These are phyloP conservation scores for Hsuehochloa calcarea DNA, from an alignment of 176 grass and related monocot genomes.

Conservation along the genomic window DNA sequence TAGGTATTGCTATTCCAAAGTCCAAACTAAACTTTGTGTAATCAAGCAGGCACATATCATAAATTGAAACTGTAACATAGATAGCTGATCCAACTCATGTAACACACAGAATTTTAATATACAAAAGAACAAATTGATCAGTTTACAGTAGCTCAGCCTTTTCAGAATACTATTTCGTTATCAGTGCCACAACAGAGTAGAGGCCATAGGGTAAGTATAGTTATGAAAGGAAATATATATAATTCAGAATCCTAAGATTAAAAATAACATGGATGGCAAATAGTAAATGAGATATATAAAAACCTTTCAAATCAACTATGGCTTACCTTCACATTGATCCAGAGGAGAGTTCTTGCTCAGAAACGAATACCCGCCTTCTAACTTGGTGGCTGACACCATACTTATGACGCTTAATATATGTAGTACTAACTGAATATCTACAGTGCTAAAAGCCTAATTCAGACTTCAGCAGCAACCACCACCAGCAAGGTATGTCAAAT, in stretches of 20 bases:
- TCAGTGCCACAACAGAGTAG: not conserved
- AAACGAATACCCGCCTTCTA: conserved; percentile 40
- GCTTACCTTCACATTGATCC: conserved; percentile 49
- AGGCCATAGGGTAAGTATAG: not conserved
- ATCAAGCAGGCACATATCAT: conserved; percentile 16
- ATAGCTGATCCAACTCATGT: not conserved
- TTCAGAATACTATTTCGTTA: not conserved
- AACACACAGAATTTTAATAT: not conserved
- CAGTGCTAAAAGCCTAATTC: conserved; percentile 34
- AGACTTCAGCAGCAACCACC: conserved; percentile 55
- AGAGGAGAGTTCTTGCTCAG: conserved; percentile 39
- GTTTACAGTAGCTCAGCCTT: not conserved
- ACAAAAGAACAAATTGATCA: not conserved
- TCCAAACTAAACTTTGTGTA: not conserved
- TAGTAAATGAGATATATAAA: conserved; percentile 18
- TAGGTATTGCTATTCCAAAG: conserved; percentile 1
- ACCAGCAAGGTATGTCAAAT: conserved; percentile 75
- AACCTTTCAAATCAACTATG: conserved; percentile 19
- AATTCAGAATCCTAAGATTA: not conserved
- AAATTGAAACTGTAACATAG: conserved; percentile 12
- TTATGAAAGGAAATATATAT: not conserved
- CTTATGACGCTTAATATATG: conserved; percentile 30
- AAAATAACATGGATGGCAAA: not conserved
- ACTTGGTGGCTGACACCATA: conserved; percentile 55
- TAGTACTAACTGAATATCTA: conserved; percentile 37